Percentiles rank a stretch among this genome's conserved stretches.
Conservation (phyloP, 371 early-diverging fungal genomes). For the Dinochytrium kinnereticum region DNA sequence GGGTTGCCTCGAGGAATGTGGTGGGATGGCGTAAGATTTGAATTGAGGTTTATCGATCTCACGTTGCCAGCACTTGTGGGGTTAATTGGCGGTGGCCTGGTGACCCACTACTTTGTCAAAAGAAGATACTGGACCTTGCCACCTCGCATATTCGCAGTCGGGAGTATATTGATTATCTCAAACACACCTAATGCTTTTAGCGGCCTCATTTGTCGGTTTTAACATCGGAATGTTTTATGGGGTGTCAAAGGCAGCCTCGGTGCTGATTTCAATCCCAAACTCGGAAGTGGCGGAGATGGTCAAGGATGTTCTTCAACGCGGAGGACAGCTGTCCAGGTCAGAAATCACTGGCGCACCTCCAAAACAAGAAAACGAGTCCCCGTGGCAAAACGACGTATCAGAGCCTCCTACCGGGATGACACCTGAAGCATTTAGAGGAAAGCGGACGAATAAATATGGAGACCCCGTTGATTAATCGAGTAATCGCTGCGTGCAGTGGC, state of each 20-base stretch:
- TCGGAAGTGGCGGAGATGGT: not conserved
- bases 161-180: not conserved
- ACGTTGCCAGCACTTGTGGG: not conserved
- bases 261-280: not conserved
- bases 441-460: conserved; percentile 1
- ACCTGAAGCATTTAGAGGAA: not conserved
- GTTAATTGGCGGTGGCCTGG: not conserved
- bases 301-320: not conserved
- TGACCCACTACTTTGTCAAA: not conserved
- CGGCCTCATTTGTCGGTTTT: not conserved
- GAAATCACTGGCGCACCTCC: not conserved
- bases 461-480: too few relatives aligned
- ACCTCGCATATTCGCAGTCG: not conserved
- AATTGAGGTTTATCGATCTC: not conserved
- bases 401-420: not conserved
- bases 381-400: not conserved
- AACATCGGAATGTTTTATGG: conserved; percentile 6
- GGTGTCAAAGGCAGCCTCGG: not conserved
- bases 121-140: not conserved
- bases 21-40: not conserved
- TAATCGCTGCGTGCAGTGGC: too few relatives aligned
- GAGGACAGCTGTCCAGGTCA: not conserved
- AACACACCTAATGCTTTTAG: not conserved
- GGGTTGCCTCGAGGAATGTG: not conserved
- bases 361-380: not conserved